phyloP scores from a whole-genome alignment of 306 rosid species.

The Datisca glomerata region DNA sequence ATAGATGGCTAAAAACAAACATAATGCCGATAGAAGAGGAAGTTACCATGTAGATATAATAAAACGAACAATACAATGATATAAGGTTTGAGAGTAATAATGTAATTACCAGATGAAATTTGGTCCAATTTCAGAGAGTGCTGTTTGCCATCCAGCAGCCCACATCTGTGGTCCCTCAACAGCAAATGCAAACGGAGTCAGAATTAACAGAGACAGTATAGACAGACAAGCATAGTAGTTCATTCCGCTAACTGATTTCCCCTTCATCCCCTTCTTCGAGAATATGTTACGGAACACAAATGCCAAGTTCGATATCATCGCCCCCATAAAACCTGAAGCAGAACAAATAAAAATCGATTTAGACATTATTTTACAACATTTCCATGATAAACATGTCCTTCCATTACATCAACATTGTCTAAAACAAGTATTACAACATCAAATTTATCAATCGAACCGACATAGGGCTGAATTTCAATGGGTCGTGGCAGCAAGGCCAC shows the following conservation, averaged over 20 bases:
- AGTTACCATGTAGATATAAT: neutral
- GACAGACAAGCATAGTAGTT: constrained; percentile 88
- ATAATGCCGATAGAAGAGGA: no score
- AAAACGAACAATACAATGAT: neutral
- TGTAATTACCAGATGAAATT: constrained; percentile 57
- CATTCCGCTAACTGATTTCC: constrained; percentile 91
- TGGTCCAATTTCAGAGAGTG: constrained; percentile 64
- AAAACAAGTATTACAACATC: neutral
- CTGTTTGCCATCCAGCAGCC: constrained; percentile 74
- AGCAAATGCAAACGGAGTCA: constrained; percentile 83
- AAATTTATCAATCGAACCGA: no score
- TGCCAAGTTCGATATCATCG: constrained; percentile 91
- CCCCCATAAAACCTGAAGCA: constrained; percentile 84
- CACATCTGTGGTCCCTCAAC: constrained; percentile 88
- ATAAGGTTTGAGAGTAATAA: neutral
- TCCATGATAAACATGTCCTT: neutral
- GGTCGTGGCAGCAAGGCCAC: no score
- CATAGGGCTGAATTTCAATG: no score
- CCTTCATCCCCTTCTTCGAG: constrained; percentile 87
- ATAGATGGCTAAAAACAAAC: no score
- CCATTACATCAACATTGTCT: neutral
- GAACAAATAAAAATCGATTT: constrained; percentile 1
- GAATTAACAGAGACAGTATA: constrained; percentile 57
- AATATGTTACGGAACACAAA: constrained; percentile 83
- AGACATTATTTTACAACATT: neutral